Base-by-base conservation (phyloP, 495 filamentous ascomycete genomes). In the Lasiosphaeria miniovina region DNA sequence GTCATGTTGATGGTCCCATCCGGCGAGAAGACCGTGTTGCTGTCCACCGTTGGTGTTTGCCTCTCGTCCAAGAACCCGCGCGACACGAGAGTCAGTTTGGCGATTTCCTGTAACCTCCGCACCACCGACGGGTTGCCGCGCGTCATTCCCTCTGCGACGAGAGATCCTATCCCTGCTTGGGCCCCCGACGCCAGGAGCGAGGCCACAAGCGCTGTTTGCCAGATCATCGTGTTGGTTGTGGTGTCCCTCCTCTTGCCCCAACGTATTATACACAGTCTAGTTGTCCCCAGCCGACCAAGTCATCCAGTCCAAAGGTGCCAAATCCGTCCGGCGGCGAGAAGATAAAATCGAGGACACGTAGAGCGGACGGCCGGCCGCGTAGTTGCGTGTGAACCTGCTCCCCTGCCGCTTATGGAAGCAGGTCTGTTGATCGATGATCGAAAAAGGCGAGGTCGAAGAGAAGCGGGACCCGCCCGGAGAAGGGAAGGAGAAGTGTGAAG, bases 1-100 rank as follows among this genome's bases (percentile, higher is more conserved):
- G 68, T 71, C 69, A 77, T 69, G 67, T 80, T 72, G 59, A 73
- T 62, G 62, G 35, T 68, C 48, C 68, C 71, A 49, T 73, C 66
- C 48, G 73, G 32, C 34, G 67, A 69, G 34, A 74, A 61, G 5
- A 66, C 52, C 34, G 65, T 52, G 55, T 64, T 56, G 49, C 49
- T 56, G 9, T 45, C 52, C 40, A 52, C 15, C 14, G 41, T 31
- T 9, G 58, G 40, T 41, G 59, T 12, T 62, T 73, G 67, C 35
- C 67, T 59, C 12, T 56, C 34, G 6, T 68, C 55, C 43, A 71
- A 36, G 15, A 49, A 60, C 32, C 65, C 65, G 0, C 68, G 54
- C 0, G 63, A 41, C 15, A 54, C n/a, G 10, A 70, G 49, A 50
- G 41, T 66, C n/a, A 55, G 52, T 49, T 66, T 64, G 15, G 67